phyloP scores from a whole-genome alignment of 192 early-diverging fungal genomes.

The Phycomyces nitens region DNA sequence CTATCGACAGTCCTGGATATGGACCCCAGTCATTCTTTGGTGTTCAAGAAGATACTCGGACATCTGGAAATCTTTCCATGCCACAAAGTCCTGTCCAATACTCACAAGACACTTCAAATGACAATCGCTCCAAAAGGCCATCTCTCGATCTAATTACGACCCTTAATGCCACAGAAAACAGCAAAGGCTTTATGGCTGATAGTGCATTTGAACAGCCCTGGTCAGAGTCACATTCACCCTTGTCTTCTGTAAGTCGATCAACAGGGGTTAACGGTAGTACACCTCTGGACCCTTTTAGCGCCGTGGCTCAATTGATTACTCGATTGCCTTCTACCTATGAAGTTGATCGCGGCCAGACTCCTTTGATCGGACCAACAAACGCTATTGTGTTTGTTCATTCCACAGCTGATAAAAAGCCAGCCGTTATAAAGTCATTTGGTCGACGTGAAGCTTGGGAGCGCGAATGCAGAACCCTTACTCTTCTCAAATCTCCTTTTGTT shows the following conservation, averaged over 20 bases:
- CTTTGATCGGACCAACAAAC: conserved; percentile 43
- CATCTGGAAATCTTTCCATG: too few relatives aligned
- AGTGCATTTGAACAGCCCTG: too few relatives aligned
- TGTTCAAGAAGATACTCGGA: too few relatives aligned
- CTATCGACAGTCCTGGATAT: background rate
- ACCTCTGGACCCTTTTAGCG: background rate
- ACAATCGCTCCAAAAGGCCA: too few relatives aligned
- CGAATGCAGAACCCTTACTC: conserved; percentile 41
- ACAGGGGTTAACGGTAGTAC: background rate
- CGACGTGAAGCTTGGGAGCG: conserved; percentile 51
- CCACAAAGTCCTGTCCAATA: too few relatives aligned
- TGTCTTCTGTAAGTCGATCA: background rate
- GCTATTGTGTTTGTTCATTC: conserved; percentile 39
- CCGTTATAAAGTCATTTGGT: conserved; percentile 46
- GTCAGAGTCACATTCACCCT: too few relatives aligned
- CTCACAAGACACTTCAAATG: too few relatives aligned
- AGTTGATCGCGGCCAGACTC: conserved; percentile 25
- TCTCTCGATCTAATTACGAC: too few relatives aligned
- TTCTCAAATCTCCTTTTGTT: conserved; percentile 38
- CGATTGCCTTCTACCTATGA: conserved; percentile 42
- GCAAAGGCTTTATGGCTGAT: too few relatives aligned
- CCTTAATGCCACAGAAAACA: too few relatives aligned
- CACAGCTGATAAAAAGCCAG: conserved; percentile 23
- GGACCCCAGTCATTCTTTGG: too few relatives aligned
- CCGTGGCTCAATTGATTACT: conserved; percentile 27